These are phyloP conservation scores for Deinandra increscens DNA, from an alignment of 129 eudicot species.

Conservation along the genomic window DNA sequence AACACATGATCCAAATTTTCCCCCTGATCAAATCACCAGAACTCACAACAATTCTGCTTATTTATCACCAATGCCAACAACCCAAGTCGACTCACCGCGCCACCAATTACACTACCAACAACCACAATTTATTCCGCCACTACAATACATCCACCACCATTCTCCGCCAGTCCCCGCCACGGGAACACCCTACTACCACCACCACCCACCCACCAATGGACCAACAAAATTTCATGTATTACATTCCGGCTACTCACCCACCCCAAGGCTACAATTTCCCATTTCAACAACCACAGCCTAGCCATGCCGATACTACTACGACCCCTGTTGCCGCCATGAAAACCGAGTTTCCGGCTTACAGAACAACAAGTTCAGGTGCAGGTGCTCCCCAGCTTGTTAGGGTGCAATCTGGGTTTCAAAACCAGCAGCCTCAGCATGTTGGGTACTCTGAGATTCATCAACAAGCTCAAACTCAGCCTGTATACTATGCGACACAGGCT, in stretches of 20 bases:
- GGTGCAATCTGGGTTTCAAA: slow-evolving; percentile 50
- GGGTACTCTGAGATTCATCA: slow-evolving; percentile 60
- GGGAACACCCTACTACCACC: slow-evolving; percentile 45
- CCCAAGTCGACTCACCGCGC: slow-evolving; percentile 56
- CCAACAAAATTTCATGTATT: slow-evolving; percentile 60
- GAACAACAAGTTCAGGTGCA: slow-evolving; percentile 46
- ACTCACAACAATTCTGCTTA: slow-evolving; percentile 63
- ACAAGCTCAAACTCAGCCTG: slow-evolving; percentile 56
- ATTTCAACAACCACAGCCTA: slow-evolving; percentile 20
- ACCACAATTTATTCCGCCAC: slow-evolving; percentile 53
- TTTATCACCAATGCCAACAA: slow-evolving; percentile 33
- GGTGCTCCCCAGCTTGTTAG: slow-evolving; percentile 51
- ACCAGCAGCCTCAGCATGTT: slow-evolving; percentile 39
- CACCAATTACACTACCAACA: slow-evolving; percentile 62
- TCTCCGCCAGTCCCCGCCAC: slow-evolving; percentile 54
- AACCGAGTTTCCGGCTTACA: slow-evolving; percentile 49
- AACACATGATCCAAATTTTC: slow-evolving; percentile 29
- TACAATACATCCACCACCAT: slow-evolving; percentile 56
- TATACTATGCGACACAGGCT: slow-evolving; percentile 60
- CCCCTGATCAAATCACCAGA: slow-evolving; percentile 42
- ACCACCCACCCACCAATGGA: slow-evolving; percentile 38
- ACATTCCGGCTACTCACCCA: slow-evolving; percentile 46
- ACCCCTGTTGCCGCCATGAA: slow-evolving; percentile 35
- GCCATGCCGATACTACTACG: too few species aligned
- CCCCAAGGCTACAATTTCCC: slow-evolving; percentile 58